Evolutionary conservation across 2,329 filamentous ascomycete genomes (phyloP).

Genomic region (Stenocarpella maydis): DNA sequence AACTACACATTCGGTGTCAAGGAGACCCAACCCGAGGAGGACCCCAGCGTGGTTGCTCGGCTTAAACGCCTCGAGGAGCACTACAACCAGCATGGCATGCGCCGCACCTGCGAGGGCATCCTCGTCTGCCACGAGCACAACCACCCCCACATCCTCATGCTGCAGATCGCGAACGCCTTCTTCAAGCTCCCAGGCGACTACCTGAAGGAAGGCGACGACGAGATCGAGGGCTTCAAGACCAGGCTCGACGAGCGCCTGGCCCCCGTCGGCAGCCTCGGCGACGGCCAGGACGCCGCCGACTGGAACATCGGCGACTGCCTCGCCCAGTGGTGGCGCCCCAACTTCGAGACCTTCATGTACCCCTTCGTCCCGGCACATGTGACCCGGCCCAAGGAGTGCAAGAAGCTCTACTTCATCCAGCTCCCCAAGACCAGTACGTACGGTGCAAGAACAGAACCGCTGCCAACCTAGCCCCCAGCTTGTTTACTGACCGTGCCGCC

Average conservation of each 20-base stretch:
- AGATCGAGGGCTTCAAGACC: constrained; percentile 92
- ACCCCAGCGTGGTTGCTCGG: constrained; percentile 91
- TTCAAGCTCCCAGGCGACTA: constrained; percentile 99
- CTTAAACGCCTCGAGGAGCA: constrained; percentile 96
- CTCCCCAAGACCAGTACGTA: constrained; percentile 85
- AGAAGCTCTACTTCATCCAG: constrained; percentile 98
- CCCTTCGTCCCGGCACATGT: constrained; percentile 97
- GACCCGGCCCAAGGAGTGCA: constrained; percentile 96
- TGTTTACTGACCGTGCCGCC: neutral
- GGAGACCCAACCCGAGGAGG: constrained; percentile 97
- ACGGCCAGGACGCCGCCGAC: constrained; percentile 83
- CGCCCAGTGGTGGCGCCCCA: constrained; percentile 98
- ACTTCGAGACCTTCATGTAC: constrained; percentile 99
- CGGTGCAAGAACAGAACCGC: neutral
- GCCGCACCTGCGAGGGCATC: constrained; percentile 94
- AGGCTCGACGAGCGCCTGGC: constrained; percentile 93
- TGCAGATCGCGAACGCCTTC: constrained; percentile 99
- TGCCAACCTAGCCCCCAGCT: neutral
- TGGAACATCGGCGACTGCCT: constrained; percentile 96
- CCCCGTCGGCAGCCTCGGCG: constrained; percentile 85
- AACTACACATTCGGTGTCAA: constrained; percentile 99
- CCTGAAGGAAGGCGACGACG: constrained; percentile 86
- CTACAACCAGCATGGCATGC: constrained; percentile 92
- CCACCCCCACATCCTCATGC: constrained; percentile 97
- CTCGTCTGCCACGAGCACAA: constrained; percentile 99